Evolutionary conservation across 2,329 filamentous ascomycete genomes (phyloP), one percentile per base, ranked within the genome.

Genomic region (Neonectria coccinea): DNA sequence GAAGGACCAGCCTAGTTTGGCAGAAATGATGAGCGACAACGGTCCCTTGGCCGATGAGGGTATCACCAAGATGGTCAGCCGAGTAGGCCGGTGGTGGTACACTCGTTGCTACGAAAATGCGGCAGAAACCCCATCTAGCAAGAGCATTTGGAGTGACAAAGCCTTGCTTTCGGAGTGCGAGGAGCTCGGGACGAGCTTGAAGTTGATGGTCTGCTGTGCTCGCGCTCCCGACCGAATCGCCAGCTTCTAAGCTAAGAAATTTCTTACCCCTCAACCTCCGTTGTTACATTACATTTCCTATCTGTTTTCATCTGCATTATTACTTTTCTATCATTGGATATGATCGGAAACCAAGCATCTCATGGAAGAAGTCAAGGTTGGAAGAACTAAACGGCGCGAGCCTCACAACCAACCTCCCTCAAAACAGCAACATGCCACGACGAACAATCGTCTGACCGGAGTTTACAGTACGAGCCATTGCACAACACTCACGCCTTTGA

Each of bases 81-180:
- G 90, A 67, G 95, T 98, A 11, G 95, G 94, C 2, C 87, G 96
- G 47, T 98, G 95, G 93, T 99, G 96, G 96, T 98, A 97, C 79
- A 92, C 89, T 10, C 89, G 92, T 56, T 97, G 95, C 82, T 98
- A 97, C 77, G 95, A 97, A 79, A 88, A 86, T 61, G 84, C 86
- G 5, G 83, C 89, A 9, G 78, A 87, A n/a, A 64, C 68, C 39
- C 63, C 64, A 77, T 81, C 33, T 71, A 83, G 54, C 76, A 77
- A 74, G 65, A 87, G 91, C 76, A 92, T 98, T 70, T 98, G 94
- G 91, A 86, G 85, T 51, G 92, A 97, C 75, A 87, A 85, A 59
- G 85, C 85, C 10, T 80, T 98, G 29, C 82, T 98, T 51, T 83
- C 88, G 16, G 96, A 99, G 80, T 97, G 94, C 74, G 92, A 97